Conservation (phyloP, 139 green algal species). For the Micractinium conductrix region DNA sequence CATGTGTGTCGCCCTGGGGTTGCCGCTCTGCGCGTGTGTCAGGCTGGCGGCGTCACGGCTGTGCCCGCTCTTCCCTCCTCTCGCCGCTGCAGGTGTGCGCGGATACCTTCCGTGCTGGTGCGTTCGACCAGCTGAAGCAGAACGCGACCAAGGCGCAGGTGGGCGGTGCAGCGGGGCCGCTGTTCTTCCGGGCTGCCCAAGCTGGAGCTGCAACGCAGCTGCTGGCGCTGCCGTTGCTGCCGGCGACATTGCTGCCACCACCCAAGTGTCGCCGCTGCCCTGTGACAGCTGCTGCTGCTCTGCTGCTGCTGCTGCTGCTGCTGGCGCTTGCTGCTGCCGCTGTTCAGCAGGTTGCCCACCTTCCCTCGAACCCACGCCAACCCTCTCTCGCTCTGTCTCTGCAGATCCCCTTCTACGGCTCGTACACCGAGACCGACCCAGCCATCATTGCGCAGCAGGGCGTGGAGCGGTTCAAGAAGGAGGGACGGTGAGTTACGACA, state of each 20-base stretch:
- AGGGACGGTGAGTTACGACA: slow-evolving; percentile 61
- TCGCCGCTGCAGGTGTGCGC: slow-evolving; percentile 89
- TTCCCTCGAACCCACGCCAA: no score
- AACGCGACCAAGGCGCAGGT: slow-evolving; percentile 93
- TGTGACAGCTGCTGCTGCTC: not conserved
- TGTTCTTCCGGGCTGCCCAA: not conserved
- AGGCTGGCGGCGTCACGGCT: no score
- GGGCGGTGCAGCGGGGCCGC: not conserved
- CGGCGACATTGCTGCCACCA: not conserved
- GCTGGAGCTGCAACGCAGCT: not conserved
- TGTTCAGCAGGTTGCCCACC: no score
- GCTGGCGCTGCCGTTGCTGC: not conserved
- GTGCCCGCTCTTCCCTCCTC: no score
- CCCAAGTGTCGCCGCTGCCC: not conserved
- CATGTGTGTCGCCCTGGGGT: not conserved
- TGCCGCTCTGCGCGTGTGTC: no score
- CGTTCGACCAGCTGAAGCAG: slow-evolving; percentile 99
- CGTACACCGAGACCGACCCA: slow-evolving; percentile 97
- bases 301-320: not conserved
- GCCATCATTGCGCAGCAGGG: slow-evolving; percentile 91
- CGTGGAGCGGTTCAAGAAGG: slow-evolving; percentile 89
- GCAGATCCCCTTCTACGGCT: slow-evolving; percentile 89
- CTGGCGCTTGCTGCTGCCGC: no score
- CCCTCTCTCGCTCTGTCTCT: not conserved
- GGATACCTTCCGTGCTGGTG: slow-evolving; percentile 97